Percentiles rank a stretch among this genome's conserved stretches.
Evolutionary conservation across 148 eudicot genomes (phyloP).

Genomic region (Rhododendron vialii): DNA sequence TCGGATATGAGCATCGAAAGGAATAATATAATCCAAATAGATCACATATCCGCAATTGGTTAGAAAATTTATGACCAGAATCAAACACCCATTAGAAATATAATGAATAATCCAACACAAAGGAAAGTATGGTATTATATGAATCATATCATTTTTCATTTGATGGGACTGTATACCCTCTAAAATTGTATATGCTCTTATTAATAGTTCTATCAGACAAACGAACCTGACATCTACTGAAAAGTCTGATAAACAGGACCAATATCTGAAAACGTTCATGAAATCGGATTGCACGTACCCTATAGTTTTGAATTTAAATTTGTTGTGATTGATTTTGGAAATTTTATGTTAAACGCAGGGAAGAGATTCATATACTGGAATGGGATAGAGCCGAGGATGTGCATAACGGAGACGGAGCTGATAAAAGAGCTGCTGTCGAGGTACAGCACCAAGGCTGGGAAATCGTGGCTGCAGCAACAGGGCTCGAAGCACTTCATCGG

Average conservation of each 20-base stretch:
- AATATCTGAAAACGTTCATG: too few relatives aligned
- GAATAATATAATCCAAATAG: neutral
- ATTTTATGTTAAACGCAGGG: conserved; percentile 29
- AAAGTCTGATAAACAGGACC: too few relatives aligned
- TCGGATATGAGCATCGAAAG: neutral
- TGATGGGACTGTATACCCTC: too few relatives aligned
- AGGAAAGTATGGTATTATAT: neutral
- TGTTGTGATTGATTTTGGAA: neutral
- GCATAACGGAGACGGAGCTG: conserved; percentile 66
- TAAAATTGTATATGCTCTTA: too few relatives aligned
- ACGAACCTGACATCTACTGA: too few relatives aligned
- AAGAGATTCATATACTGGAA: conserved; percentile 86
- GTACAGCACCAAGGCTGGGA: conserved; percentile 61
- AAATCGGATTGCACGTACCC: neutral
- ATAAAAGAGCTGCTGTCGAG: conserved; percentile 68
- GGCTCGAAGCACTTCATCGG: conserved; percentile 87
- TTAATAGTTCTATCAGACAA: too few relatives aligned
- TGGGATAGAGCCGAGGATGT: conserved; percentile 86
- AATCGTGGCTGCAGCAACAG: conserved; percentile 88
- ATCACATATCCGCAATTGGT: neutral
- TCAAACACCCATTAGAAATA: neutral
- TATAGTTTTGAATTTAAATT: neutral
- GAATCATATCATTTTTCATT: neutral
- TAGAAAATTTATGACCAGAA: too few relatives aligned
- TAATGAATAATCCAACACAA: neutral